Conservation (phyloP, 805 yeast genomes). For the Kodamaea sagamina region DNA sequence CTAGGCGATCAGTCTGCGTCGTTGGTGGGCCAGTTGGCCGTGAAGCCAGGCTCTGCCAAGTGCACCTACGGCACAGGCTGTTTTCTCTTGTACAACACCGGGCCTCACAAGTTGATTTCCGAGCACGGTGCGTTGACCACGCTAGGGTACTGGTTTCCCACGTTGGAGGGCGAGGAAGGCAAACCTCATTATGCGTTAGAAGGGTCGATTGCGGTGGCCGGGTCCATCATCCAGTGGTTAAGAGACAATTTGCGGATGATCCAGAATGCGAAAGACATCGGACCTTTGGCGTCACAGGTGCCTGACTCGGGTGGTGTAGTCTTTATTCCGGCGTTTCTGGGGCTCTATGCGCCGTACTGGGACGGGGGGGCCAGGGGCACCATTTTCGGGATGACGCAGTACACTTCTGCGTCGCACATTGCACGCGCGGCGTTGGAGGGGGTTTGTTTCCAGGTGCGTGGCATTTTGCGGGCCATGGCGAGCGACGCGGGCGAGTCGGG, state of each 20-base stretch:
- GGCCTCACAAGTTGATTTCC: constrained; percentile 66
- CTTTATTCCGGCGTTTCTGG: constrained; percentile 93
- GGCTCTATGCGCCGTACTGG: constrained; percentile 96
- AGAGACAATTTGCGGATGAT: constrained; percentile 86
- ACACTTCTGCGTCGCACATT: constrained; percentile 86
- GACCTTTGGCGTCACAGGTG: constrained; percentile 84
- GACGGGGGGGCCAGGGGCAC: constrained; percentile 90
- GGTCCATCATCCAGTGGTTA: constrained; percentile 91
- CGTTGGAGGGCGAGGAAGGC: constrained; percentile 45
- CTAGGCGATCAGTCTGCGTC: constrained; percentile 95
- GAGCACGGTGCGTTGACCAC: constrained; percentile 86
- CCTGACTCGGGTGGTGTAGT: constrained; percentile 86
- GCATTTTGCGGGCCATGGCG: constrained; percentile 87
- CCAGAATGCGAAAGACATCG: constrained; percentile 80
- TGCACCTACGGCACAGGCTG: constrained; percentile 98
- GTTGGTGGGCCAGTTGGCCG: constrained; percentile 87
- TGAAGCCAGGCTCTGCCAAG: constrained; percentile 81
- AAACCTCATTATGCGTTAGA: constrained; percentile 87
- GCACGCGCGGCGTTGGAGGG: constrained; percentile 96
- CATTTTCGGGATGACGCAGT: constrained; percentile 89
- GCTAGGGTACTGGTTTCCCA: constrained; percentile 86
- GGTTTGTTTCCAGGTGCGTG: constrained; percentile 90
- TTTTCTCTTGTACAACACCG: constrained; percentile 86
- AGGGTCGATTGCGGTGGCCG: constrained; percentile 96
- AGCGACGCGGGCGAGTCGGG: constrained; percentile 70